Percentiles rank a stretch among this genome's conserved stretches.
Conservation (phyloP, 164 flowering plant species). For the Amborella trichopoda region DNA sequence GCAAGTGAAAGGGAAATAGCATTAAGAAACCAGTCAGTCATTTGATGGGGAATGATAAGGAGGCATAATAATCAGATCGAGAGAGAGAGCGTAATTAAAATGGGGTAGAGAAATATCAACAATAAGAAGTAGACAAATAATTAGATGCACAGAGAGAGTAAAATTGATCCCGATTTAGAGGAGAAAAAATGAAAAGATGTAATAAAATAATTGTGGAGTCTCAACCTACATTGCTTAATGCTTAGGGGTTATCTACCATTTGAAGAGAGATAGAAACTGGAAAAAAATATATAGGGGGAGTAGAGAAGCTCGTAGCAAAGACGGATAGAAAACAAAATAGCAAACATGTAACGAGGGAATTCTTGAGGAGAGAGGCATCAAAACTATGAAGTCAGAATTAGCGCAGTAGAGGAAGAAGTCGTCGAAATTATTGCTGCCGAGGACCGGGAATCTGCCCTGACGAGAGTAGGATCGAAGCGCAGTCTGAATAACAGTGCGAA, state of each 20-base stretch:
- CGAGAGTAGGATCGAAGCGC: conserved; percentile 51
- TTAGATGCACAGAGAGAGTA: too few relatives aligned
- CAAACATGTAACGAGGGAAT: background rate
- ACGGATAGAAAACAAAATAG: too few relatives aligned
- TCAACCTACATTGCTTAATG: too few relatives aligned
- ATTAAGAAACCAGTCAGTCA: background rate
- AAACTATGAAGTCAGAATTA: conserved; percentile 24
- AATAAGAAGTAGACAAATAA: too few relatives aligned
- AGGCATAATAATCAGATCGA: background rate
- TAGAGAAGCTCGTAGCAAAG: background rate
- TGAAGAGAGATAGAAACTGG: background rate
- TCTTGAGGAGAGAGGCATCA: background rate
- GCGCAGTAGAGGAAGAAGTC: conserved; percentile 41
- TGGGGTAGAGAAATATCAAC: background rate
- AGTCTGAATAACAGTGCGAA: conserved; percentile 37
- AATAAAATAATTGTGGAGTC: too few relatives aligned
- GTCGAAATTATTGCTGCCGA: conserved; percentile 41
- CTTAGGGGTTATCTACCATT: background rate
- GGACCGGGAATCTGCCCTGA: conserved; percentile 55
- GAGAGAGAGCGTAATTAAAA: background rate
- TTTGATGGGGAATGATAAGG: background rate
- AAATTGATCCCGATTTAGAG: too few relatives aligned
- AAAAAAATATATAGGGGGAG: background rate
- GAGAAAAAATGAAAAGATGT: too few relatives aligned
- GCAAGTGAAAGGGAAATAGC: background rate